phyloP scores from a whole-genome alignment of 139 green algal species.

The Coelastrella sp. region DNA sequence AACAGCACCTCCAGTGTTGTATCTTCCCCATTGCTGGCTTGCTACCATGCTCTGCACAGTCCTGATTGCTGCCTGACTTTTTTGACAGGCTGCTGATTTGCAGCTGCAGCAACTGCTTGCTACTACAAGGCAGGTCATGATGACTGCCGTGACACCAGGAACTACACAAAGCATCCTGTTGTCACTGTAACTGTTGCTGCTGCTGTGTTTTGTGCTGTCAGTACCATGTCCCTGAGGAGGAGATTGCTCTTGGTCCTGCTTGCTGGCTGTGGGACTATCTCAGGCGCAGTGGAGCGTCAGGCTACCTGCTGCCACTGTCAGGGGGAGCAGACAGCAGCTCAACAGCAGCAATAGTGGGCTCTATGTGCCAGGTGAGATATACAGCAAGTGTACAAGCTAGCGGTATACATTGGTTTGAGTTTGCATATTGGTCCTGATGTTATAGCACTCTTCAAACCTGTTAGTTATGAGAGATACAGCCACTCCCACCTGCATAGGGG shows the following conservation, averaged over 20 bases:
- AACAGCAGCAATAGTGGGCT: conserved; percentile 92
- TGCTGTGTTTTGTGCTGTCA: conserved; percentile 6
- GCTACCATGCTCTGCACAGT: too few relatives aligned
- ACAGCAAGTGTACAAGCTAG: too few relatives aligned
- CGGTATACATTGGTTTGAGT: too few relatives aligned
- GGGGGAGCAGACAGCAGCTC: conserved; percentile 87
- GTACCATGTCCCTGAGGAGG: conserved; percentile 80
- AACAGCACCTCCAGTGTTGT: neutral
- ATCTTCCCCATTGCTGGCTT: neutral
- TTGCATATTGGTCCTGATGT: too few relatives aligned
- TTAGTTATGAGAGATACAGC: too few relatives aligned
- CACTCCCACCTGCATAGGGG: too few relatives aligned
- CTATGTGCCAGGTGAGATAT: conserved; percentile 93
- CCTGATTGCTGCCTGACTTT: too few relatives aligned
- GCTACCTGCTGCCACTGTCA: conserved; percentile 95
- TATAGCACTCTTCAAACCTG: too few relatives aligned
- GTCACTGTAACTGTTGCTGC: neutral
- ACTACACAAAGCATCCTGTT: neutral
- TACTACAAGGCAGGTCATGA: too few relatives aligned
- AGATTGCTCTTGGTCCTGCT: conserved; percentile 95
- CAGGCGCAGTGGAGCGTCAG: conserved; percentile 79
- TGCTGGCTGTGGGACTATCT: conserved; percentile 99
- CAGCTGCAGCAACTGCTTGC: neutral
- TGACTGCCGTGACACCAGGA: neutral
- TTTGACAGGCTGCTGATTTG: too few relatives aligned